phyloP scores from a whole-genome alignment of 176 grass and related monocot genomes.

The Eleusine indica region DNA sequence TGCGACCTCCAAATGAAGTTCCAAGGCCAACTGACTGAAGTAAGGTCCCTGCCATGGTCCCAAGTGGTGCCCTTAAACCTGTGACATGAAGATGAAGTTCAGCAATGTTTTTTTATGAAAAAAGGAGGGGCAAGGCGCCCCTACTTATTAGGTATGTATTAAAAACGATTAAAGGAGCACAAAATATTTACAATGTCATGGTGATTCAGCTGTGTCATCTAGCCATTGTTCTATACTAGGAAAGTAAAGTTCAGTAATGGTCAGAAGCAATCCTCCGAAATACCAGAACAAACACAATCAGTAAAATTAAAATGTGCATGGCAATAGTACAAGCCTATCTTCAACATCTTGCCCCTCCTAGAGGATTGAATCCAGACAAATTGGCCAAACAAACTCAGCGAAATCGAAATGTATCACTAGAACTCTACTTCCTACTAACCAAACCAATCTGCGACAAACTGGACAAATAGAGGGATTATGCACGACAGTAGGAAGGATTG shows the following conservation, averaged over 20 bases:
- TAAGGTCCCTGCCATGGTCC: conserved; percentile 60
- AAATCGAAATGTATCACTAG: background rate
- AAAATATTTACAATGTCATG: too few relatives aligned
- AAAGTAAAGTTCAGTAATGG: background rate
- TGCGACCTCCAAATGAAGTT: conserved; percentile 32
- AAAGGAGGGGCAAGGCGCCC: too few relatives aligned
- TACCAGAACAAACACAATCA: conserved; percentile 12
- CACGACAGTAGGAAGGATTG: background rate
- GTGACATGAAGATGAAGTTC: conserved; percentile 4
- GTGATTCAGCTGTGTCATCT: too few relatives aligned
- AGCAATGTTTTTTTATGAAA: background rate
- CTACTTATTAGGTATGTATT: too few relatives aligned
- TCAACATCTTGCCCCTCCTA: background rate
- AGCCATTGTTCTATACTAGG: too few relatives aligned
- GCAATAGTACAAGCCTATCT: background rate
- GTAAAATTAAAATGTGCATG: conserved; percentile 8
- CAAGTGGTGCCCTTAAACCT: conserved; percentile 36
- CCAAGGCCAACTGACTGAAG: conserved; percentile 58
- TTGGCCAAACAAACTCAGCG: background rate
- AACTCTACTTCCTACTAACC: background rate
- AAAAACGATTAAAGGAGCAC: too few relatives aligned
- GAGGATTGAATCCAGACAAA: background rate
- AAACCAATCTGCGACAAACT: background rate
- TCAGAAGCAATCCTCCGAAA: conserved; percentile 26
- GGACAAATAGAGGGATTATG: background rate